Conservation (phyloP, 495 filamentous ascomycete genomes). For the Penicillium paxilli region DNA sequence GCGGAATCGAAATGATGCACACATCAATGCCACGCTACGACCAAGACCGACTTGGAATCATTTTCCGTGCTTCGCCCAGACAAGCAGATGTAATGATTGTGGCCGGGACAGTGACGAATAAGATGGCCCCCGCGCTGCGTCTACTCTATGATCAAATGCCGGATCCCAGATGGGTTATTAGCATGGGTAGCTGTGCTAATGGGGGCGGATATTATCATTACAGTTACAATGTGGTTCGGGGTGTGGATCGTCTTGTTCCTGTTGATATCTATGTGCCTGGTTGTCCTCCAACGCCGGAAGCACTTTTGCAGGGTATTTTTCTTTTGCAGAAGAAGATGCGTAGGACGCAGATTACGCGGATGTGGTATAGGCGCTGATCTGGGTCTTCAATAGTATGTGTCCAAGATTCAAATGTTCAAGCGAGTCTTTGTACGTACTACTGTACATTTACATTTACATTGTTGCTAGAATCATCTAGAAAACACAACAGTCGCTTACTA, state of each 20-base stretch:
- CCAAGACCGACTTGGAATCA: constrained; percentile 88
- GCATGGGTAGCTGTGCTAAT: constrained; percentile 90
- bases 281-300: constrained; percentile 86
- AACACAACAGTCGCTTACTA: no score
- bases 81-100: constrained; percentile 97
- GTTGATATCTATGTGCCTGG: constrained; percentile 93
- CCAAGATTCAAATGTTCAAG: neutral
- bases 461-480: no score
- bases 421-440: no score
- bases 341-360: constrained; percentile 57
- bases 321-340: constrained; percentile 87
- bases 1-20: constrained; percentile 96
- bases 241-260: constrained; percentile 87
- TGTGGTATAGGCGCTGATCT: constrained; percentile 32
- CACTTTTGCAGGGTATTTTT: constrained; percentile 85
- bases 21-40: constrained; percentile 91
- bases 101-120: constrained; percentile 88
- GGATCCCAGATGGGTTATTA: constrained; percentile 87
- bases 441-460: no score
- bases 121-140: constrained; percentile 89
- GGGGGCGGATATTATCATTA: constrained; percentile 95
- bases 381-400: no score
- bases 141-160: constrained; percentile 97
- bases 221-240: constrained; percentile 82
- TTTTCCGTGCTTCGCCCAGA: constrained; percentile 88